A percentile compares a stretch with the other conserved stretches of the same genome.
Evolutionary conservation across 441 rosid species (phyloP).

Genomic region (Kokia cookei): DNA sequence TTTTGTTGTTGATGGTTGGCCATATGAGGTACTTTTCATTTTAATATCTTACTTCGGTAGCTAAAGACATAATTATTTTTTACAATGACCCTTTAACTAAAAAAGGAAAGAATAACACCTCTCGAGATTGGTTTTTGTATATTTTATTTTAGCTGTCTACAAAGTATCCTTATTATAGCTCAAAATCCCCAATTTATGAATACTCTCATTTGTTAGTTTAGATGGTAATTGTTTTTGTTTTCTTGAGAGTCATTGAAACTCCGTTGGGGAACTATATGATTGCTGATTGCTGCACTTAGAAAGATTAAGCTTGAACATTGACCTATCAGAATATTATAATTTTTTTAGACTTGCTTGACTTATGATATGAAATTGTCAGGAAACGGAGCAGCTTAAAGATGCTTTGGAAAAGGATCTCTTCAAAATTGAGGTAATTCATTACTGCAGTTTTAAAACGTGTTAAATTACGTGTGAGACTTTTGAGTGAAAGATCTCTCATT

Average conservation of each 20-base stretch:
- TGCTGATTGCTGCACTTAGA: background rate
- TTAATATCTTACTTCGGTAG: background rate
- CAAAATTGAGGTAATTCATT: conserved; percentile 51
- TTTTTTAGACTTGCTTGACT: conserved; percentile 14
- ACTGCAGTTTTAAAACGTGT: background rate
- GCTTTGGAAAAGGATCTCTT: conserved; percentile 58
- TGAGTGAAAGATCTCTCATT: background rate
- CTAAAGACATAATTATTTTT: background rate
- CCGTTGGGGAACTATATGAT: background rate
- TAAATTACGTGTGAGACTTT: background rate
- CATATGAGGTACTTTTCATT: conserved; percentile 46
- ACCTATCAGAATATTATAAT: background rate
- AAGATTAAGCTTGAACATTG: background rate
- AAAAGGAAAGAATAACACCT: background rate
- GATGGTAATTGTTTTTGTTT: background rate
- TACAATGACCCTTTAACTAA: background rate
- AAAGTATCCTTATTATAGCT: background rate
- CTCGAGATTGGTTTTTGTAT: background rate
- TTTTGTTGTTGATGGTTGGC: conserved; percentile 84
- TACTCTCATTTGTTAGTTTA: background rate
- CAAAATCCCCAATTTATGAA: background rate
- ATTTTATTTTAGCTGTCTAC: background rate
- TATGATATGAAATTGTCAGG: conserved; percentile 30
- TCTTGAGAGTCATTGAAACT: background rate
- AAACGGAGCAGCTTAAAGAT: conserved; percentile 45